Evolutionary conservation across 768 basidiomycete species (phyloP).

Genomic region (Peribolospora kevripleyi): DNA sequence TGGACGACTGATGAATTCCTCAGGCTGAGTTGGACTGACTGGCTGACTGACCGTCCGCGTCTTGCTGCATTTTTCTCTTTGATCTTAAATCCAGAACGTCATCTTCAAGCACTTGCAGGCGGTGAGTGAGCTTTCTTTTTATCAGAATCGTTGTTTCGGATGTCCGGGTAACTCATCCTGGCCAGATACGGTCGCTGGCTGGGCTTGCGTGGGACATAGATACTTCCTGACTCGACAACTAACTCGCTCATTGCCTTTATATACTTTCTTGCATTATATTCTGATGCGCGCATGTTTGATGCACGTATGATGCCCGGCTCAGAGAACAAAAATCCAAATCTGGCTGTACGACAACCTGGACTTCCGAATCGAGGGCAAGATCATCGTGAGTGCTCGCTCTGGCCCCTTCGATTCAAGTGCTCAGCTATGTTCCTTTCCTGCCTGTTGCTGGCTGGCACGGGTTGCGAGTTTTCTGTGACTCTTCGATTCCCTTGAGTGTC

Average conservation of each 20-base stretch:
- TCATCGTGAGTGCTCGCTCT: slow-evolving; percentile 45
- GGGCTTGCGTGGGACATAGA: too few relatives aligned
- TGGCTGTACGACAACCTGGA: slow-evolving; percentile 96
- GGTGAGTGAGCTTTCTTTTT: slow-evolving; percentile 2
- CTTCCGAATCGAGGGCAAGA: slow-evolving; percentile 85
- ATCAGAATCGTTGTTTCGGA: too few relatives aligned
- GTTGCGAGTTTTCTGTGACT: background rate
- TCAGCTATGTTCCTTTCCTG: background rate
- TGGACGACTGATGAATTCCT: too few relatives aligned
- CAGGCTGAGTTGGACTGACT: too few relatives aligned
- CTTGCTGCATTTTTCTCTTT: too few relatives aligned
- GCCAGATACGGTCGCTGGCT: too few relatives aligned
- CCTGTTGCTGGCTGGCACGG: too few relatives aligned
- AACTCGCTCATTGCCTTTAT: too few relatives aligned
- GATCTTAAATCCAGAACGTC: slow-evolving; percentile 38
- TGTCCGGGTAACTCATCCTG: too few relatives aligned
- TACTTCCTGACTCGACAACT: too few relatives aligned
- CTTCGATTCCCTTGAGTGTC: too few relatives aligned
- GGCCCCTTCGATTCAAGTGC: background rate
- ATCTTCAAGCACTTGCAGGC: slow-evolving; percentile 95
- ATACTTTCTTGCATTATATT: background rate
- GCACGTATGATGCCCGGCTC: slow-evolving; percentile 3
- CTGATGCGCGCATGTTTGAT: background rate
- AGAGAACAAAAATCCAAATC: slow-evolving; percentile 66
- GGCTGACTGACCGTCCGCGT: too few relatives aligned